Conservation (phyloP, 192 early-diverging fungal species). For the Allomyces arbusculus region DNA sequence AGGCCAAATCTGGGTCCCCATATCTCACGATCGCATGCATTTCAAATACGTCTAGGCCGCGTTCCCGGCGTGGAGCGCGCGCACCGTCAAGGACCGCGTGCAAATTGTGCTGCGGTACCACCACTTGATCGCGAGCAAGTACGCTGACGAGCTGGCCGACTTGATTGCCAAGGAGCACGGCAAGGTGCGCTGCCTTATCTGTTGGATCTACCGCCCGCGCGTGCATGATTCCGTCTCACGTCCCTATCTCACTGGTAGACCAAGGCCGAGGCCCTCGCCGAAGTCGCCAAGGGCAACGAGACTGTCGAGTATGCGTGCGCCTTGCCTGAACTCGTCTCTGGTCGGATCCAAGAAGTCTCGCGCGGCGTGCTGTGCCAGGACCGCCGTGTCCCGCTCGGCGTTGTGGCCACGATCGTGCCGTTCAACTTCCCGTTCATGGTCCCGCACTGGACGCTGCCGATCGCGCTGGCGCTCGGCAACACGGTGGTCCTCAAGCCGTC, state of each 20-base stretch:
- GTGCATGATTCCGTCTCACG: too few species aligned
- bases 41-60: slow-evolving; percentile 12
- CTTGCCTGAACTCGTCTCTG: slow-evolving; percentile 39
- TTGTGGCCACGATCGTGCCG: slow-evolving; percentile 57
- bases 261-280: slow-evolving; percentile 43
- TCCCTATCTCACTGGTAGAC: slow-evolving; percentile 8
- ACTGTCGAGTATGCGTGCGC: slow-evolving; percentile 57
- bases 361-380: slow-evolving; percentile 46
- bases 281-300: slow-evolving; percentile 55
- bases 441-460: slow-evolving; percentile 61
- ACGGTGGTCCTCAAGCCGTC: slow-evolving; percentile 58
- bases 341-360: slow-evolving; percentile 40
- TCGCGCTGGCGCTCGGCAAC: slow-evolving; percentile 46
- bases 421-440: slow-evolving; percentile 78
- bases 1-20: too few species aligned
- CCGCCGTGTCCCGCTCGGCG: slow-evolving; percentile 41
- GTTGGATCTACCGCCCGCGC: too few species aligned
- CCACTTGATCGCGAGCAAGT: slow-evolving; percentile 21
- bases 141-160: slow-evolving; percentile 43
- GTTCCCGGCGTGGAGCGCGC: slow-evolving; percentile 29
- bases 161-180: slow-evolving; percentile 60
- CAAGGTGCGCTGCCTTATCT: slow-evolving; percentile 12
- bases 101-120: slow-evolving; percentile 39
- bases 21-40: not conserved
- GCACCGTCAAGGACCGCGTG: slow-evolving; percentile 51